These are phyloP conservation scores for Neopestalotiopsis rosae DNA, from an alignment of 2,329 filamentous ascomycete genomes.

Conservation along the genomic window DNA sequence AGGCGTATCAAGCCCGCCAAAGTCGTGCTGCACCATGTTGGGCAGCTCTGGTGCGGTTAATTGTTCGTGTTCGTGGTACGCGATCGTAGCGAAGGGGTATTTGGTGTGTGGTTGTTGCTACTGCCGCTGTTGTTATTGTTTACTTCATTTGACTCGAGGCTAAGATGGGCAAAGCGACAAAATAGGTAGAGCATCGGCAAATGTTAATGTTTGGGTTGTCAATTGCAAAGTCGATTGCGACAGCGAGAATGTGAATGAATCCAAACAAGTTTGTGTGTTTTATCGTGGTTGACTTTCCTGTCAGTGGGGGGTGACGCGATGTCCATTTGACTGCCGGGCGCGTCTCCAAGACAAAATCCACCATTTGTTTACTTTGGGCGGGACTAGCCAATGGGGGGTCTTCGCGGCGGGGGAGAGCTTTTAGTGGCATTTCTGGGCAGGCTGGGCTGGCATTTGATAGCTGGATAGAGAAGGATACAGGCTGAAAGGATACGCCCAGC, in stretches of 20 bases:
- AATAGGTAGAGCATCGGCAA: background rate
- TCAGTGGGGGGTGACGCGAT: conserved; percentile 22
- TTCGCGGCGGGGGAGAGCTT: background rate
- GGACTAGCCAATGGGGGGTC: conserved; percentile 24
- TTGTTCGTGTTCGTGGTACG: background rate
- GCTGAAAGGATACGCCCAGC: too few relatives aligned
- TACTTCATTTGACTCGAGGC: conserved; percentile 16
- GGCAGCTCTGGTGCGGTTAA: conserved; percentile 4
- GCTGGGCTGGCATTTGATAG: background rate
- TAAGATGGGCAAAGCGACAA: background rate
- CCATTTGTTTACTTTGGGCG: conserved; percentile 48
- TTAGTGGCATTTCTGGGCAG: background rate
- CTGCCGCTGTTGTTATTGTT: conserved; percentile 3
- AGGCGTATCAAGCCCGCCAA: conserved; percentile 78
- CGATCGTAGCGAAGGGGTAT: background rate
- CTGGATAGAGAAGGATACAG: too few relatives aligned
- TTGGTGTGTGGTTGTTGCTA: background rate
- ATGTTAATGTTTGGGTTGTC: background rate
- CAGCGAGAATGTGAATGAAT: background rate
- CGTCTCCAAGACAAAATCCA: conserved; percentile 13
- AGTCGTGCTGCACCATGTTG: conserved; percentile 69
- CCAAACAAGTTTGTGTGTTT: conserved; percentile 7
- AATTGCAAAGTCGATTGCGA: background rate
- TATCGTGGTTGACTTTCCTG: background rate
- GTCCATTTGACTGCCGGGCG: conserved; percentile 2